Evolutionary conservation across 202 grass and related monocot species (phyloP).

Genomic region (Setaria viridis): DNA sequence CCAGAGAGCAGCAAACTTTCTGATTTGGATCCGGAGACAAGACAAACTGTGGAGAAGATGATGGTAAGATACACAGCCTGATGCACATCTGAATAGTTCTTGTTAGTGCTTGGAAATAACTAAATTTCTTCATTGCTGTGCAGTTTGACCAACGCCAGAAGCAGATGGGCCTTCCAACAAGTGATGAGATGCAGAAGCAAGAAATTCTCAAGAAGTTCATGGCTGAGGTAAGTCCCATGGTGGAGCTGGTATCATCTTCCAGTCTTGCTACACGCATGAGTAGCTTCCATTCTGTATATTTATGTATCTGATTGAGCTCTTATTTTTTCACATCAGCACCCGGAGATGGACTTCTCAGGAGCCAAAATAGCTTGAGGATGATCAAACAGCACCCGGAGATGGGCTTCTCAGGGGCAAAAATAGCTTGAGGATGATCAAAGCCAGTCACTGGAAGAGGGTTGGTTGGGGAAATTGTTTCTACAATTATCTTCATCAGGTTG

Average conservation of each 20-base stretch:
- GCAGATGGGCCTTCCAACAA: slow-evolving; percentile 92
- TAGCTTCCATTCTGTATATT: not conserved
- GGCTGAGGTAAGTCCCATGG: slow-evolving; percentile 56
- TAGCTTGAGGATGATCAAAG: not conserved
- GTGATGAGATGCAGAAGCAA: slow-evolving; percentile 97
- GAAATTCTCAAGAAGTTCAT: slow-evolving; percentile 98
- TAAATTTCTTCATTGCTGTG: slow-evolving; percentile 9
- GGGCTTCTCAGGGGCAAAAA: too few species aligned
- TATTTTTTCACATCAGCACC: slow-evolving; percentile 59
- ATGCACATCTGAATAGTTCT: not conserved
- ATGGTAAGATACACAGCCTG: slow-evolving; percentile 68
- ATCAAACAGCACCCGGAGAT: too few species aligned
- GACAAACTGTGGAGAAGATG: slow-evolving; percentile 99
- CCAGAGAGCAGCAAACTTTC: slow-evolving; percentile 94
- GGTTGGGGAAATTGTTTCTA: slow-evolving; percentile 6
- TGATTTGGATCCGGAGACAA: slow-evolving; percentile 97
- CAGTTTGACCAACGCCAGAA: slow-evolving; percentile 99
- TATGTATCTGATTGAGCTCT: slow-evolving; percentile 28
- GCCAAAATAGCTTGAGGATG: slow-evolving; percentile 68
- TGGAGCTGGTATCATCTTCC: not conserved
- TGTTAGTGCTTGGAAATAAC: not conserved
- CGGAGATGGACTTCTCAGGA: slow-evolving; percentile 95
- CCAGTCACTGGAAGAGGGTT: not conserved
- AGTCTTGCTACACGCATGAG: not conserved
- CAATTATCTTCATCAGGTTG: not conserved